Percentiles rank a stretch among this genome's conserved stretches.
Conservation (phyloP, 345 rosid species). For the Linum lewisii region DNA sequence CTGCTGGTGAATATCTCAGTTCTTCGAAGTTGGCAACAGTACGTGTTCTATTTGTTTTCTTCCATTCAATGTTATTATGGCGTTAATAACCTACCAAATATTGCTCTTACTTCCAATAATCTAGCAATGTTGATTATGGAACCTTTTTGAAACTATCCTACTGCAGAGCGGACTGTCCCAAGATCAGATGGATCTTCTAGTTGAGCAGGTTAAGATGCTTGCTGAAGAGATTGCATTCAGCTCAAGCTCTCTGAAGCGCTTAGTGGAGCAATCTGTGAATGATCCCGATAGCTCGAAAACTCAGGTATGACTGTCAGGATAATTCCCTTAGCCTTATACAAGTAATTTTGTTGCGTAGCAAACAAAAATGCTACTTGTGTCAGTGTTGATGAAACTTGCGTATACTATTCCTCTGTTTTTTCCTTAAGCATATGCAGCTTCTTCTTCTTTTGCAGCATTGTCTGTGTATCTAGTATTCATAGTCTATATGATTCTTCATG, state of each 20-base stretch:
- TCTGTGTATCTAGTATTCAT: background rate
- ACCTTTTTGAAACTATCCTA: no score
- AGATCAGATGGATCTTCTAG: slow-evolving; percentile 94
- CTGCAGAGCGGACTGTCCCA: slow-evolving; percentile 40
- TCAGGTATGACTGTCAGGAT: slow-evolving; percentile 39
- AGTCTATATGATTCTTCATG: background rate
- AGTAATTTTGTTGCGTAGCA: background rate
- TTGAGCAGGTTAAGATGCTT: slow-evolving; percentile 98
- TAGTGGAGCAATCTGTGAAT: slow-evolving; percentile 74
- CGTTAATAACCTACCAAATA: background rate
- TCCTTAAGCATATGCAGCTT: no score
- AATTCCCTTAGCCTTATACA: background rate
- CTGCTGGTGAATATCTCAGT: slow-evolving; percentile 43
- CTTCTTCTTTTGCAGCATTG: background rate
- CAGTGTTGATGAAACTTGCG: background rate
- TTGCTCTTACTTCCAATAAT: background rate
- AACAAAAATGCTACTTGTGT: background rate
- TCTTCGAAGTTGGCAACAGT: slow-evolving; percentile 38
- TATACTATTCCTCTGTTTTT: background rate
- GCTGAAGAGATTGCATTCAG: slow-evolving; percentile 97
- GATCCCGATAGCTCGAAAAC: slow-evolving; percentile 77
- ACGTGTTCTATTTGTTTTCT: slow-evolving; percentile 16
- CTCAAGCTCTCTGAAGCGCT: slow-evolving; percentile 88
- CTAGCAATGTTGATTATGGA: background rate
- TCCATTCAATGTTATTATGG: background rate